Base-by-base conservation (phyloP, 2,329 filamentous ascomycete genomes). In the Fusarium humuli region DNA sequence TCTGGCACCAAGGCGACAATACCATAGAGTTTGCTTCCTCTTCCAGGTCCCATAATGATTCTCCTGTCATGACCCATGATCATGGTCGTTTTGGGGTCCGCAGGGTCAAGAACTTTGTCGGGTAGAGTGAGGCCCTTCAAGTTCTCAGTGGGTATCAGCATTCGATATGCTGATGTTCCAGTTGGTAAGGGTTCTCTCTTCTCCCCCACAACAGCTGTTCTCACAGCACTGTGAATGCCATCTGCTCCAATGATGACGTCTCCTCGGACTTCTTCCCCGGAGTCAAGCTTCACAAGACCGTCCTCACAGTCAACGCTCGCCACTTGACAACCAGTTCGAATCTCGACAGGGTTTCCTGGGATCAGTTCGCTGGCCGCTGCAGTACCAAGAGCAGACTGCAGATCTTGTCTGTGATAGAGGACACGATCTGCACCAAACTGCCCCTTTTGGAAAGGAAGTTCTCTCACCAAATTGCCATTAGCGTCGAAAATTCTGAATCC, bases 201-300 rank as follows among this genome's bases (percentile, higher is more conserved):
- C 32, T 73, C 68, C 4, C 61, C 58, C 1, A 73, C 44, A 2
- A 73, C 71, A 2, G 70, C 68, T 2, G 61, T 67, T 23, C 70
- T 60, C n/a, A 73, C 65, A 4, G 59, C 59, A 14, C 70, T 73
- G 23, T 73, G 71, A 16, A 73, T 69, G 10, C 71, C 71, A n/a
- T 73, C 71, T n/a, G 71, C 71, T 6, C 71, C 71, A 20, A 73
- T 68, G 3, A 73, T 53, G 3, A 73, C 29, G 12, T 73, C 71
- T 29, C 70, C 70, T 3, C n/a, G 32, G 14, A 73, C 29, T 13
- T 46, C 22, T 11, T 73, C 70, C 4, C 65, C 71, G 0, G 61
- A 66, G 13, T 70, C 59, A 14, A 73, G 46, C 8, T 53, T 73
- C 12, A 73, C 61, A 5, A 70, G 23, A 4, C 71, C 71, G 7